phyloP scores from a whole-genome alignment of 2,329 filamentous ascomycete genomes.

The Botrytis medusae region DNA sequence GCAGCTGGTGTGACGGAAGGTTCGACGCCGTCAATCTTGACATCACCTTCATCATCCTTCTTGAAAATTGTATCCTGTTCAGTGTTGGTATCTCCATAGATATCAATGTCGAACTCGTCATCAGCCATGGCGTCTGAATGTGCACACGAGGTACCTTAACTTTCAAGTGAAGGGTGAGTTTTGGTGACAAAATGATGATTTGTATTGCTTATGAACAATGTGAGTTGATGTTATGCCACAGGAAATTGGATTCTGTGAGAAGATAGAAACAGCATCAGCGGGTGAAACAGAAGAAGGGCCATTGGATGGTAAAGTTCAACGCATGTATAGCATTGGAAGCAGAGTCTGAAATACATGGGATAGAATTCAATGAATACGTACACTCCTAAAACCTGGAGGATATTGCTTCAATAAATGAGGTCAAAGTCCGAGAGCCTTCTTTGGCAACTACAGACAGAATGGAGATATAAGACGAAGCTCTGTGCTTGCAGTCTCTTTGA shows the following conservation, averaged over 20 bases:
- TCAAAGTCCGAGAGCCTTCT: constrained; percentile 40
- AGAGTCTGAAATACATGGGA: constrained; percentile 39
- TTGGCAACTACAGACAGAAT: constrained; percentile 42
- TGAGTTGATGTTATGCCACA: constrained; percentile 33
- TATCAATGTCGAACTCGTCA: constrained; percentile 71
- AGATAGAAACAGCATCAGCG: constrained; percentile 38
- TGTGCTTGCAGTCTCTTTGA: constrained; percentile 54
- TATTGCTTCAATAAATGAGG: constrained; percentile 35
- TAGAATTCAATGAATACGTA: constrained; percentile 42
- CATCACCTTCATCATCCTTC: constrained; percentile 41
- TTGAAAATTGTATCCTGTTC: constrained; percentile 45
- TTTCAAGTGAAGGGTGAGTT: not conserved
- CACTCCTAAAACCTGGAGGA: constrained; percentile 39
- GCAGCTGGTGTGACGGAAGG: constrained; percentile 29
- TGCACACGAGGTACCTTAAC: constrained; percentile 20
- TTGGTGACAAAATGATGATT: constrained; percentile 29
- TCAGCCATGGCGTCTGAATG: constrained; percentile 55
- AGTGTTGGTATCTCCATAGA: constrained; percentile 61
- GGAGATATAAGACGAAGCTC: constrained; percentile 60
- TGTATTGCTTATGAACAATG: constrained; percentile 32
- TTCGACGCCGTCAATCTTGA: constrained; percentile 42
- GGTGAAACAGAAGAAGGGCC: constrained; percentile 32
- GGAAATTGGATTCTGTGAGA: constrained; percentile 37
- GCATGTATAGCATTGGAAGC: constrained; percentile 26
- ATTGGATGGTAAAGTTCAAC: constrained; percentile 22